A percentile compares a stretch with the other conserved stretches of the same genome.
Evolutionary conservation across 2,329 filamentous ascomycete species (phyloP).

Genomic region (Fusarium sp.): DNA sequence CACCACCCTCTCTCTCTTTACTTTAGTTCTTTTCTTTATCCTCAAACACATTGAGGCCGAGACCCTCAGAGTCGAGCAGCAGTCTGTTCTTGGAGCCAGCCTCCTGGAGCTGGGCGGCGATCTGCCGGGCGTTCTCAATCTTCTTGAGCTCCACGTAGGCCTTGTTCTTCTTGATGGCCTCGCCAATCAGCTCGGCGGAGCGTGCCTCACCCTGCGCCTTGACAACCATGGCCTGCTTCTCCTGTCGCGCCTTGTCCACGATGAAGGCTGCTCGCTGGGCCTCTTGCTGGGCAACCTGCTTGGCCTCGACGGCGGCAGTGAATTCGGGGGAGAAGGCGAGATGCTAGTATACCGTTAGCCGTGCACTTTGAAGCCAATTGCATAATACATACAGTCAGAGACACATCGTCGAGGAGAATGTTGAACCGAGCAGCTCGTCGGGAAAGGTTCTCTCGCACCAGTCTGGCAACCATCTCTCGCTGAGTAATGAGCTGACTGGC

Average conservation of each 20-base stretch:
- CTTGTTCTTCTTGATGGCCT: constrained; percentile 99
- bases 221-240: constrained; percentile 99
- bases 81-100: constrained; percentile 90
- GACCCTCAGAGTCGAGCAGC: constrained; percentile 89
- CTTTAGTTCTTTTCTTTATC: constrained; percentile 55
- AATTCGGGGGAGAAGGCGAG: constrained; percentile 80
- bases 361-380: too few relatives aligned
- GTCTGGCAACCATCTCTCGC: constrained; percentile 92
- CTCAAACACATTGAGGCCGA: constrained; percentile 88
- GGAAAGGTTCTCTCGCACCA: constrained; percentile 94
- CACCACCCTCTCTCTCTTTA: background rate
- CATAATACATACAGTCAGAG: constrained; percentile 78
- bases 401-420: constrained; percentile 97
- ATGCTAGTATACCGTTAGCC: constrained; percentile 59
- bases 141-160: constrained; percentile 97
- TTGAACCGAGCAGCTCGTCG: constrained; percentile 95
- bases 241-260: constrained; percentile 98
- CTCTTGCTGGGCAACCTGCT: constrained; percentile 87
- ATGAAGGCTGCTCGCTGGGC: constrained; percentile 97
- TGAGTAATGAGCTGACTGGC: constrained; percentile 98
- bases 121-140: constrained; percentile 94
- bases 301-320: constrained; percentile 78
- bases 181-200: constrained; percentile 96
- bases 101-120: constrained; percentile 90
- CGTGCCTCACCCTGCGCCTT: constrained; percentile 98